phyloP scores from a whole-genome alignment of 805 yeast genomes.

The Kazachstania martiniae region DNA sequence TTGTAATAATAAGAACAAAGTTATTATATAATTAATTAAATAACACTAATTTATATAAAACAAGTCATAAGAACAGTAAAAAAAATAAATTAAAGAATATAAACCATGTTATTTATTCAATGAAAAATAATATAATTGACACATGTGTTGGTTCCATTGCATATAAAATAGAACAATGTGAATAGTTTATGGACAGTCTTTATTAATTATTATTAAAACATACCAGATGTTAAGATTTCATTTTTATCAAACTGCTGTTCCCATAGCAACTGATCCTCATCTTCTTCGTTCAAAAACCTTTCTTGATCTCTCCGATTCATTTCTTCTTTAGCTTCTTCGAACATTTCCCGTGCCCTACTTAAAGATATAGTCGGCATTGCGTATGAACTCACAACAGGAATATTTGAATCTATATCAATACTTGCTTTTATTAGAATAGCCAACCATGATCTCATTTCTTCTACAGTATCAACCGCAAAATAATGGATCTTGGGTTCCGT shows the following conservation, averaged over 20 bases:
- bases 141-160: too few relatives aligned
- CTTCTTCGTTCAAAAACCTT: slow-evolving; percentile 18
- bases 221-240: slow-evolving; percentile 3
- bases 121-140: too few relatives aligned
- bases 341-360: slow-evolving; percentile 73
- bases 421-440: slow-evolving; percentile 91
- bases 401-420: slow-evolving; percentile 84
- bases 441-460: slow-evolving; percentile 91
- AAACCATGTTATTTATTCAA: too few relatives aligned
- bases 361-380: slow-evolving; percentile 87
- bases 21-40: too few relatives aligned
- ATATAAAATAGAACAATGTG: slow-evolving; percentile 1
- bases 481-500: slow-evolving; percentile 94
- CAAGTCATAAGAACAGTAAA: too few relatives aligned
- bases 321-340: slow-evolving; percentile 71
- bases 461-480: slow-evolving; percentile 85
- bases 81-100: too few relatives aligned
- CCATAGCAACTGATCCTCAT: slow-evolving; percentile 24
- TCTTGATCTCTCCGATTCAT: slow-evolving; percentile 44
- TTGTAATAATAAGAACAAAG: too few relatives aligned
- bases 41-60: too few relatives aligned
- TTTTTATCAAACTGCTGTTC: slow-evolving; percentile 18
- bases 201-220: too few relatives aligned
- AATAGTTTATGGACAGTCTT: not conserved
- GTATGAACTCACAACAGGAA: slow-evolving; percentile 89